phyloP scores from a whole-genome alignment of 345 rosid species.

The Citrus unshiu region DNA sequence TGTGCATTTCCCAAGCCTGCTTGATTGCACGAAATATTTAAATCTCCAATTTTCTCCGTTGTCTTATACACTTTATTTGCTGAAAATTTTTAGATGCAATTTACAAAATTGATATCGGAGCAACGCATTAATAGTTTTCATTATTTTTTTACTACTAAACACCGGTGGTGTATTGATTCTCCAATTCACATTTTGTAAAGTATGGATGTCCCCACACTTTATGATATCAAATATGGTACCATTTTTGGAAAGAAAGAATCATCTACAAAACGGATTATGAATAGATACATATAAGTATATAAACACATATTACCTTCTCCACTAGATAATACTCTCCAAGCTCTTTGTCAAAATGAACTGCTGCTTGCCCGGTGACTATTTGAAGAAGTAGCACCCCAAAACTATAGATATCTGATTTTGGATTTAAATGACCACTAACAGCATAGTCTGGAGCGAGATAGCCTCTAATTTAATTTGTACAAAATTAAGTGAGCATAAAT shows the following conservation, averaged over 20 bases:
- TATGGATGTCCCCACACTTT: no score
- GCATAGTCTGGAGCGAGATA: slow-evolving; percentile 47
- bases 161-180: no score
- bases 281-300: no score
- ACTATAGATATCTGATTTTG: slow-evolving; percentile 41
- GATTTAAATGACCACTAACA: slow-evolving; percentile 23
- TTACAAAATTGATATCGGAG: no score
- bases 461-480: slow-evolving; percentile 21
- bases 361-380: slow-evolving; percentile 29
- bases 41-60: background rate
- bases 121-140: no score
- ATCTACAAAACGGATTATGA: no score
- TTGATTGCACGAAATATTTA: background rate
- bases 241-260: background rate
- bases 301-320: slow-evolving; percentile 24
- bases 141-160: no score
- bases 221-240: background rate
- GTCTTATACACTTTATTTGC: background rate
- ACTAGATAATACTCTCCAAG: slow-evolving; percentile 40
- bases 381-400: slow-evolving; percentile 39
- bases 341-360: slow-evolving; percentile 28
- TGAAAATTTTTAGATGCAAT: no score
- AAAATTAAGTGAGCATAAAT: no score
- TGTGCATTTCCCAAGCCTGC: slow-evolving; percentile 42
- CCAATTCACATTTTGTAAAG: no score